Percentiles rank a stretch among this genome's conserved stretches.
These are phyloP conservation scores for Caryopteris hybrid DNA, from an alignment of 305 asterid genomes.

Conservation along the genomic window DNA sequence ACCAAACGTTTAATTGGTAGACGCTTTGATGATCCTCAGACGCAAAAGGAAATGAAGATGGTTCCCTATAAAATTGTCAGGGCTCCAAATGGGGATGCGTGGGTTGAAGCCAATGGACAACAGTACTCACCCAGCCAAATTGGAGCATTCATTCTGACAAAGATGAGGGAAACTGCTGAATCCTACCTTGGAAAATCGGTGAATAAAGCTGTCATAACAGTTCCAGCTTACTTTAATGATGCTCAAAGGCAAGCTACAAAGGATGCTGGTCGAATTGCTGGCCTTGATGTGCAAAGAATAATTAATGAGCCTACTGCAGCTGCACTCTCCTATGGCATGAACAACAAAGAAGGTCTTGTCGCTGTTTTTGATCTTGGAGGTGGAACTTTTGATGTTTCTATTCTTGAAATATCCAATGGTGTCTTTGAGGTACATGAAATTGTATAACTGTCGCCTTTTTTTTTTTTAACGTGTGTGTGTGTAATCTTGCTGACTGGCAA, in stretches of 20 bases:
- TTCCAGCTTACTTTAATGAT: conserved; percentile 59
- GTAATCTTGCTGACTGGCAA: background rate
- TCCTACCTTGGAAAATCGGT: conserved; percentile 48
- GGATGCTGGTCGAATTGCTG: conserved; percentile 56
- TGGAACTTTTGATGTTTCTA: conserved; percentile 59
- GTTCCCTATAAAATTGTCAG: conserved; percentile 45
- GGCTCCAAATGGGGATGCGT: conserved; percentile 57
- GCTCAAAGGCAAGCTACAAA: conserved; percentile 62
- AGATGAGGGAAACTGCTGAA: conserved; percentile 62
- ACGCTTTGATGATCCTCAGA: conserved; percentile 49
- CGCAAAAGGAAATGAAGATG: conserved; percentile 57
- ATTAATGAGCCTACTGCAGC: conserved; percentile 66
- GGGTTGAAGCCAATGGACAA: conserved; percentile 53
- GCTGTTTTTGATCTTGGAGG: conserved; percentile 68
- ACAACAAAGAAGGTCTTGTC: conserved; percentile 52
- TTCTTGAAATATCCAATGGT: conserved; percentile 54
- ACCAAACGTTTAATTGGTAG: conserved; percentile 56
- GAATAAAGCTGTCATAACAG: conserved; percentile 49
- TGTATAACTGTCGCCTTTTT: too few relatives aligned
- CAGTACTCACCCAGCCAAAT: conserved; percentile 49
- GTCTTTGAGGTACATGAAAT: conserved; percentile 44
- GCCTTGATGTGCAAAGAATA: conserved; percentile 56
- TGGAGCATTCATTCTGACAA: conserved; percentile 45
- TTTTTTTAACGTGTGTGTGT: background rate
- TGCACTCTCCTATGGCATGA: conserved; percentile 50